These are phyloP conservation scores for Scheffersomyces quercinus DNA, from an alignment of 1,139 yeast genomes.

Conservation along the genomic window DNA sequence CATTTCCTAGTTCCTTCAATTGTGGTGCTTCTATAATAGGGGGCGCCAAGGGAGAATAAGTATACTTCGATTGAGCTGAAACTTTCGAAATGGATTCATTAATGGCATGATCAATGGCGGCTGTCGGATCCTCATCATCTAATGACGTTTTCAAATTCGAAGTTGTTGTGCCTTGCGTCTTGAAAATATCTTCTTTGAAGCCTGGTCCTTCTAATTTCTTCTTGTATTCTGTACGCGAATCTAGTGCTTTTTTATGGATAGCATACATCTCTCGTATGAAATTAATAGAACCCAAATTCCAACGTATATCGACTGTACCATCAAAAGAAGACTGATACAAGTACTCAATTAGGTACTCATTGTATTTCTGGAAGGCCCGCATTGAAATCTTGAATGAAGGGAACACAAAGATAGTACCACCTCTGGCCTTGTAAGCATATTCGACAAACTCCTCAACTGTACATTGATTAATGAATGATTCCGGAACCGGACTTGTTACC, in stretches of 20 bases:
- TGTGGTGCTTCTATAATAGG: conserved; percentile 90
- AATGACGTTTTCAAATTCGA: conserved; percentile 15
- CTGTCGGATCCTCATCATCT: conserved; percentile 34
- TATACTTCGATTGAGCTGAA: conserved; percentile 57
- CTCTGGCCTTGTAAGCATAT: conserved; percentile 61
- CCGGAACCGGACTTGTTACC: conserved; percentile 46
- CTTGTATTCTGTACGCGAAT: conserved; percentile 36
- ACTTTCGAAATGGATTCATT: conserved; percentile 65
- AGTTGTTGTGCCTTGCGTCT: conserved; percentile 8
- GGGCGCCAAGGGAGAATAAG: conserved; percentile 65
- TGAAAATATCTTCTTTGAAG: conserved; percentile 16
- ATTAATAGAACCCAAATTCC: conserved; percentile 93
- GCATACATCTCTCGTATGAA: conserved; percentile 83
- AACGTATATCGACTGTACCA: conserved; percentile 84
- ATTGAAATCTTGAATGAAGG: conserved; percentile 76
- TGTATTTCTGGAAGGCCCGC: conserved; percentile 66
- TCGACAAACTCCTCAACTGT: conserved; percentile 56
- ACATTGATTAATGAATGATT: conserved; percentile 41
- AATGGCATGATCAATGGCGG: conserved; percentile 45
- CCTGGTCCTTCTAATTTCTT: conserved; percentile 14
- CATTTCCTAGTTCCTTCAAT: conserved; percentile 87
- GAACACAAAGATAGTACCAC: conserved; percentile 78
- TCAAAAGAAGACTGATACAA: conserved; percentile 73
- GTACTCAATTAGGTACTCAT: conserved; percentile 59
- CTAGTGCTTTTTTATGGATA: conserved; percentile 55